Conservation (phyloP, 1,139 yeast genomes). For the Pichia cactophila region DNA sequence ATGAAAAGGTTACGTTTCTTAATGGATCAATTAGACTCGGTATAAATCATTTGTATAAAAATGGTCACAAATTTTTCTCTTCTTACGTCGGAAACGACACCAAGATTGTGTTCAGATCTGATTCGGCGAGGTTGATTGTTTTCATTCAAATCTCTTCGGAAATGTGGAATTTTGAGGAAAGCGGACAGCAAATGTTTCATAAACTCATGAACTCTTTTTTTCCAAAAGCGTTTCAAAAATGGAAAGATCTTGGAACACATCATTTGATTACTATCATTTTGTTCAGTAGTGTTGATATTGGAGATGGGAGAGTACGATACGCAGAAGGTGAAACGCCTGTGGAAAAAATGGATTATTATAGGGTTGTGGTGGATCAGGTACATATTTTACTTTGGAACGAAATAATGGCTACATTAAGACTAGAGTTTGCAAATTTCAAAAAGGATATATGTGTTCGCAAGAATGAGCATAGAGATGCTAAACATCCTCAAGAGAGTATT, state of each 20-base stretch:
- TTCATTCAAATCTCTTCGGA: conserved; percentile 85
- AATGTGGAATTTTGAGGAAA: conserved; percentile 98
- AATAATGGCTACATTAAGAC: conserved; percentile 79
- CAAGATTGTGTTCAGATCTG: conserved; percentile 78
- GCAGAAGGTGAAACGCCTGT: conserved; percentile 66
- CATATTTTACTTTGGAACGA: conserved; percentile 79
- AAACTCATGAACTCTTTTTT: conserved; percentile 84
- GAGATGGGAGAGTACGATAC: conserved; percentile 49
- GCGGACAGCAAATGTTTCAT: conserved; percentile 90
- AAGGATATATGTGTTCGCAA: conserved; percentile 55
- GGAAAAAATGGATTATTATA: conserved; percentile 68
- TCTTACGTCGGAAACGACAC: conserved; percentile 68
- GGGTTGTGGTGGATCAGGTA: conserved; percentile 94
- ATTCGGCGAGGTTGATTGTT: conserved; percentile 77
- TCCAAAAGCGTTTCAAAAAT: conserved; percentile 80
- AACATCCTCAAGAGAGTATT: conserved; percentile 27
- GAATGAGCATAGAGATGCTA: conserved; percentile 23
- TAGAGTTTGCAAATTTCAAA: conserved; percentile 79
- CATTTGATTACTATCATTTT: conserved; percentile 88
- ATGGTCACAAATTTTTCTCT: conserved; percentile 59
- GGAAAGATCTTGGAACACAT: conserved; percentile 83
- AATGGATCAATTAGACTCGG: conserved; percentile 53
- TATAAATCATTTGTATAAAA: conserved; percentile 59
- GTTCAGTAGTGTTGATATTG: conserved; percentile 72
- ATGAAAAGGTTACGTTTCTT: conserved; percentile 59